Base-by-base conservation (phyloP, 2,329 filamentous ascomycete species). In the Metarhizium sp. region DNA sequence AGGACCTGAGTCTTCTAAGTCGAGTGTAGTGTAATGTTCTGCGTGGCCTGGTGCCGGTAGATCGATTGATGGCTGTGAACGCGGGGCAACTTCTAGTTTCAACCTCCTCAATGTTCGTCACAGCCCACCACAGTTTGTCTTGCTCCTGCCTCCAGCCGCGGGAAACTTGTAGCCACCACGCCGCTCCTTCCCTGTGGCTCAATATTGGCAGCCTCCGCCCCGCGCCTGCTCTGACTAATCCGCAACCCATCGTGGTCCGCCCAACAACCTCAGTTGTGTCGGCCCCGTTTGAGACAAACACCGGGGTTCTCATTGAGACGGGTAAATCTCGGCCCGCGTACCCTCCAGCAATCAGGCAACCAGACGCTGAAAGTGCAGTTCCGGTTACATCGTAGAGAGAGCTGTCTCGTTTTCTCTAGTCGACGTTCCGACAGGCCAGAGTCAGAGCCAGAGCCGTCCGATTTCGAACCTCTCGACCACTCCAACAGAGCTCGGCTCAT, bases 321-420 rank as follows among this genome's bases (percentile, higher is more conserved):
- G 57, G 36, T 55, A 59, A 62, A 58, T 40, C 16, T 59, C 59
- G 60, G 59, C 40, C 18, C 34, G 40, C 32, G 1, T 25, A 25
- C 25, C 25, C 25, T 25, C 25, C 25, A 25, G 25, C 1, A 25
- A 25, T 25, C 25, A 25, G 25, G 25, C 25, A 25, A 25, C 25
- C 25, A 25, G 25, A 25, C 25, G 25, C 25, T 25, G 20, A 25
- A 1, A 25, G 20, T 25, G 25, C 25, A 25, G 25, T 25, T 25
- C 25, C 25, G 25, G 32, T 11, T 34, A 11, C 32, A 34, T 34
- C 32, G 32, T 34, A 7, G 32, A 11, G 11, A 49, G 11, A 49
- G 20, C 32, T 42, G 38, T 7, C 13, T 29, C 4, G n/a, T 54
- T 25, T 16, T 34, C 36, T 13, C 46, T n/a, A 4, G 40, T 50